Evolutionary conservation across 192 early-diverging fungal genomes (phyloP), one percentile per base, ranked within the genome.

Genomic region (Backusella luteola): DNA sequence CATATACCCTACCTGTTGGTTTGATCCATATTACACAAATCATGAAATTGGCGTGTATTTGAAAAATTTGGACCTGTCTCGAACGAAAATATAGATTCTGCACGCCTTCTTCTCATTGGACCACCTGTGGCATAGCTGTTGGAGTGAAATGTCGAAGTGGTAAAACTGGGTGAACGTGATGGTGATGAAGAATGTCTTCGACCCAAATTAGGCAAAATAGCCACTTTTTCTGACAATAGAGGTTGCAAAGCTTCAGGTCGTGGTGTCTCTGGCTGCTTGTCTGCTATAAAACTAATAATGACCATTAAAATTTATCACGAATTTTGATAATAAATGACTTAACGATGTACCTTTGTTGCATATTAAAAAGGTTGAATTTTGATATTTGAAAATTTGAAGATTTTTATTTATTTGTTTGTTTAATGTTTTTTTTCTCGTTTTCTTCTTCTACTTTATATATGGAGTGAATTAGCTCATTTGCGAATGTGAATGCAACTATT

Each of bases 61-160:
- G 84, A 87, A 74, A 96, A 96, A 71, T 89, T 91, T 3, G 92
- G 92, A 14, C 88, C 88, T n/a, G 87, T 84, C 66, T 89, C 85
- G n/a, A 86, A 81, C 1, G 85, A 34, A 44, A 79, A 79, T 39
- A 87, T 79, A 39, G 83, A 76, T 29, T 85, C 84, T 19, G 83
- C 66, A 77, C 86, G 63, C 6, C 86, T 78, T 36, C 80, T 78
- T 68, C 84, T 76, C 69, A 79, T 77, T 21, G 69, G 53, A 34
- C 71, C 38, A 8, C 63, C n/a, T n/a, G 17, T 42, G 11, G 78
- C 68, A 17, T 79, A 79, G 19, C 73, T 73, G 44, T 71, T 77
- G 17, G 76, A 71, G 39, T 77, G 76, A 69, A 77, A 76, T 14
- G 71, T 73, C 0, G 75, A 69, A 41, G 75, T 76, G 26, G 75